A percentile compares a stretch with the other conserved stretches of the same genome.
These are phyloP conservation scores for Nemania abortiva DNA, from an alignment of 2,329 filamentous ascomycete genomes.

Conservation along the genomic window DNA sequence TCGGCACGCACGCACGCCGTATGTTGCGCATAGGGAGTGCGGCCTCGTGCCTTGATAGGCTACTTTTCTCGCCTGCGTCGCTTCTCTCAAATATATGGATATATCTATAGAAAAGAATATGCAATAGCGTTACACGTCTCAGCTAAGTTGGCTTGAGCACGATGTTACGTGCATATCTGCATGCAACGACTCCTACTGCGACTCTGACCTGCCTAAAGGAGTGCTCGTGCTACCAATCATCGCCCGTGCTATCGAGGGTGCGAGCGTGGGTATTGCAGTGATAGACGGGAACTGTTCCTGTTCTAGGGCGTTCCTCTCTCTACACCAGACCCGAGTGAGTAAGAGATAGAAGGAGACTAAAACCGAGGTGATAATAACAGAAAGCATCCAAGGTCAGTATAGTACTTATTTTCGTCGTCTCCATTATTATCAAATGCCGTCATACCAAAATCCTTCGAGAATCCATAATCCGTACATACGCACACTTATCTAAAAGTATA, in stretches of 20 bases:
- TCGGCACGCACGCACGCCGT: slow-evolving; percentile 32
- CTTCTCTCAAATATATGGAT: slow-evolving; percentile 27
- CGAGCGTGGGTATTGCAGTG: slow-evolving; percentile 12
- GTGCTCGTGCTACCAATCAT: slow-evolving; percentile 20
- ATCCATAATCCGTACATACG: slow-evolving; percentile 14
- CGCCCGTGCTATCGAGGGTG: slow-evolving; percentile 18
- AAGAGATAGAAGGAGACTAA: slow-evolving; percentile 11
- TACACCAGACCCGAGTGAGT: slow-evolving; percentile 13
- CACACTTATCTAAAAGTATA: slow-evolving; percentile 2
- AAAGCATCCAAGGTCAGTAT: neutral
- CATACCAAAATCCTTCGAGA: slow-evolving; percentile 28
- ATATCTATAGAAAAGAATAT: slow-evolving; percentile 40
- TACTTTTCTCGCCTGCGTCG: slow-evolving; percentile 25
- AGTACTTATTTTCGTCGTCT: slow-evolving; percentile 8
- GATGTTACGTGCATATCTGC: slow-evolving; percentile 42
- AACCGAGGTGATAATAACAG: neutral
- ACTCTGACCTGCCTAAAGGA: slow-evolving; percentile 40
- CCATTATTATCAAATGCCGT: slow-evolving; percentile 12
- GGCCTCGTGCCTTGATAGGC: slow-evolving; percentile 34
- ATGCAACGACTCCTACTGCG: slow-evolving; percentile 39
- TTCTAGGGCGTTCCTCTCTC: slow-evolving; percentile 2
- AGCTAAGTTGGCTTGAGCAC: slow-evolving; percentile 41
- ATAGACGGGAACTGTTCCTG: slow-evolving; percentile 12
- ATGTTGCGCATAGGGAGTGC: slow-evolving; percentile 35
- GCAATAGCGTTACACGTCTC: slow-evolving; percentile 41